A percentile compares a stretch with the other conserved stretches of the same genome.
Evolutionary conservation across 2,329 filamentous ascomycete species (phyloP).

Genomic region (Diatrype stigma): DNA sequence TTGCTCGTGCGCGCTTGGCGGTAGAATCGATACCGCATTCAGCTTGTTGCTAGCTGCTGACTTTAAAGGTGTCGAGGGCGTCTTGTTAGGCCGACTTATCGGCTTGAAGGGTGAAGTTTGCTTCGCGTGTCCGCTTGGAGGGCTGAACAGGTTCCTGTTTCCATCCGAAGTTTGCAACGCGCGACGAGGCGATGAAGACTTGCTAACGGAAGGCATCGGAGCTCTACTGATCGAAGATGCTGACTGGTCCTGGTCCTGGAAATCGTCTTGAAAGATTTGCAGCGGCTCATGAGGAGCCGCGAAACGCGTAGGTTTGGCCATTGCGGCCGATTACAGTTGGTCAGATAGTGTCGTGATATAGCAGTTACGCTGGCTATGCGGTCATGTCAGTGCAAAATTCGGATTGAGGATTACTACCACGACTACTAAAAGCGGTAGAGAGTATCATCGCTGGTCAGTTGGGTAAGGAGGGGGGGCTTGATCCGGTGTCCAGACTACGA

Average conservation of each 20-base stretch:
- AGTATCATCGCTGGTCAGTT: conserved; percentile 9
- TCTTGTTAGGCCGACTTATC: conserved; percentile 48
- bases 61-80: conserved; percentile 56
- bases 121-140: conserved; percentile 48
- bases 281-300: conserved; percentile 43
- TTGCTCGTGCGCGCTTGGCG: conserved; percentile 51
- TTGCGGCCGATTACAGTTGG: conserved; percentile 34
- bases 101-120: conserved; percentile 68
- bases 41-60: conserved; percentile 55
- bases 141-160: conserved; percentile 62
- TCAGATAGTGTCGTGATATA: conserved; percentile 7
- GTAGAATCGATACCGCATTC: conserved; percentile 63
- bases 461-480: conserved; percentile 4
- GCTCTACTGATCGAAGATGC: conserved; percentile 51
- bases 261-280: conserved; percentile 50
- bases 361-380: background rate
- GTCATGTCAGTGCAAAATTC: background rate
- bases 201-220: conserved; percentile 50
- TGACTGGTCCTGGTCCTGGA: conserved; percentile 40
- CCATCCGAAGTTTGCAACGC: conserved; percentile 48
- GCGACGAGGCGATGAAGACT: conserved; percentile 37
- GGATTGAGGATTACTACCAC: conserved; percentile 4
- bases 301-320: conserved; percentile 50
- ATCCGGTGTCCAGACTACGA: background rate
- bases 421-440: conserved; percentile 17